Evolutionary conservation across 257 asterid genomes (phyloP), one percentile per base, ranked within the genome.

Genomic region (Solanum medicagineum): DNA sequence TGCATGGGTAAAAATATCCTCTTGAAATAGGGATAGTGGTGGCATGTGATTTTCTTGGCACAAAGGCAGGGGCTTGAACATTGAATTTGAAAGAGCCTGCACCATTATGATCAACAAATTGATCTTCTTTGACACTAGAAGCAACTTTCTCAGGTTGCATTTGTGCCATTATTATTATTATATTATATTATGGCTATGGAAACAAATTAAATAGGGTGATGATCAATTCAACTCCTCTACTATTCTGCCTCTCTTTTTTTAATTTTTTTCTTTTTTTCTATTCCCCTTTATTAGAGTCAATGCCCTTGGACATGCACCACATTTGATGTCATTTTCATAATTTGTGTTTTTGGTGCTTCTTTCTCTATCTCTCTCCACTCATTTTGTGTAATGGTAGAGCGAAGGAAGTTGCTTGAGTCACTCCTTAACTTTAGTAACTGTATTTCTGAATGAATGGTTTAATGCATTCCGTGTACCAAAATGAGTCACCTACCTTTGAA

Each of bases 31-130:
- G 97, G 24, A 88, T 66, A 24, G 62, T 9, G 88, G 91, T 22
- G 89, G 70, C 26, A 83, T 14, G 83, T 53, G 90, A 26, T 59
- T 92, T 86, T 73, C 81, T 73, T 7, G 98, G 98, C 22, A 95
- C 97, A 51, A 93, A 97, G 49, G 92, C 99, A 68, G 98, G 99
- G 14, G 99, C 99, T 59, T 95, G 91, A 22, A 90, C 97, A 84
- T 95, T 97, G 88, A 95, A 91, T 71, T 87, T 91, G 91, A 97
- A 96, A 51, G 83, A 51, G 7, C 63, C 63, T 51, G 7, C 63
- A 53, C 3, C 5, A 81, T 36, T 60, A 17, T 80, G 83, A 20
- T 83, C 86, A 77, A 77, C 63, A 77, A 51, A 10, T 44, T 59
- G 65, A 20, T 60, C 88, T 66, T 82, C 56, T 22, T 59, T 11